Base-by-base conservation (phyloP, 257 asterid genomes). In the Solanum chiquidenum region DNA sequence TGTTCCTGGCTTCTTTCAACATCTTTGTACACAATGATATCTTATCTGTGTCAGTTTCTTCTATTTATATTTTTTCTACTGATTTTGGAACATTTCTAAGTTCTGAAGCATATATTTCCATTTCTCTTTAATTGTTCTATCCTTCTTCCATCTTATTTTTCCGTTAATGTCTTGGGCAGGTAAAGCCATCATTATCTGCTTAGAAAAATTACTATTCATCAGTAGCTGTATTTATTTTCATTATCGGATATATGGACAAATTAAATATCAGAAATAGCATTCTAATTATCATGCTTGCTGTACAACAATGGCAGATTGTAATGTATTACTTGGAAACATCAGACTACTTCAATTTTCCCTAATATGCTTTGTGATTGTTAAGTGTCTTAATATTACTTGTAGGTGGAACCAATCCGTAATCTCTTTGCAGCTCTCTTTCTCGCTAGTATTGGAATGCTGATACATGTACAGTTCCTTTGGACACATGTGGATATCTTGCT, bases 361-460 rank as follows among this genome's bases (percentile, higher is more conserved):
- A 18, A 21, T 46, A 49, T 29, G 85, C 68, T 49, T 80, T 80
- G 42, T 0, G 10, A 80, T 80, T 80, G 11, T 46, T 49, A 29
- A 80, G 68, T 49, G 42, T 82, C 3, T 80, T 46, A 49, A 49
- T 82, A 18, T 64, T 49, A 49, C 79, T 89, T 92, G 94, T 91
- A 96, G 99, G 99, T 96, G 90, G 99, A 96, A 89, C 98, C 99
- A 44, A 94, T 96, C 83, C 99, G 99, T 86, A 96, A 96, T 91
- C 93, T 96, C 88, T 96, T 96, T 91, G 97, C 99, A 74, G 99
- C 99, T 73, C 97, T 96, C 82, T 96, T 96, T 92, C 98, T 96
- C 37, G 94, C 99, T 87, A 95, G 99, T 84, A 96, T 96, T 35
- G 99, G 99, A 84, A 95, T 96, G 99, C 96, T 96, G 88, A 95